Conservation (phyloP, 768 basidiomycete genomes). For the Leccinum disarticulatum region DNA sequence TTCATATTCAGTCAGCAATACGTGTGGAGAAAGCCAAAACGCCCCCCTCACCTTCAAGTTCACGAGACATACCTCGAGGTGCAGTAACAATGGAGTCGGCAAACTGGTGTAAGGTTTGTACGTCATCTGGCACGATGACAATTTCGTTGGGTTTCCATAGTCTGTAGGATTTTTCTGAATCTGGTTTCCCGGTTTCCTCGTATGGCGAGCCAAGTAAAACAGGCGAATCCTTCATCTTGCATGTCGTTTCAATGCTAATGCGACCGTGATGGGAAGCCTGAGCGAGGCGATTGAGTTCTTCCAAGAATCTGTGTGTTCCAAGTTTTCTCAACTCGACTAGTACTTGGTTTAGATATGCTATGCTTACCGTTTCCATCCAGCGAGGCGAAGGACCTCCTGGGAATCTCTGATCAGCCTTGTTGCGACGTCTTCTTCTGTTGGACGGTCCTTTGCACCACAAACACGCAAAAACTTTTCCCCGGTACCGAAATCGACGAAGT, state of each 20-base stretch:
- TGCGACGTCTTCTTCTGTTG: constrained; percentile 77
- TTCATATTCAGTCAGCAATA: constrained; percentile 20
- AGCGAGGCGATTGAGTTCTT: neutral
- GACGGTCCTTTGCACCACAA: constrained; percentile 82
- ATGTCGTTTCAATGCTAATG: neutral
- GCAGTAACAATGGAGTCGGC: constrained; percentile 68
- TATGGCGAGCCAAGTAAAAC: constrained; percentile 57
- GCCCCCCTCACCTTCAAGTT: constrained; percentile 69
- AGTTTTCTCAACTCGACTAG: neutral
- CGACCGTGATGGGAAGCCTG: neutral
- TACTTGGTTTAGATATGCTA: neutral
- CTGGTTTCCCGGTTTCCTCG: constrained; percentile 36
- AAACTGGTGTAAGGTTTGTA: constrained; percentile 71
- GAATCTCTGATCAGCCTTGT: constrained; percentile 65
- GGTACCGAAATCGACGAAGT: constrained; percentile 80
- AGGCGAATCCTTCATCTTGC: constrained; percentile 61
- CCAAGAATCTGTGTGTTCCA: constrained; percentile 36
- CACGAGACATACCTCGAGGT: constrained; percentile 83
- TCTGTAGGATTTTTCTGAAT: constrained; percentile 51
- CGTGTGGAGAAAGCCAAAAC: neutral
- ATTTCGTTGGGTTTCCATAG: constrained; percentile 65
- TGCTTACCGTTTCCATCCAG: constrained; percentile 50
- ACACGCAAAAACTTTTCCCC: constrained; percentile 80
- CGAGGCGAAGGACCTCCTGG: constrained; percentile 62
- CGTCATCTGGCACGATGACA: constrained; percentile 75